Evolutionary conservation across 768 basidiomycete species (phyloP).

Genomic region (Gyrodon lividus): DNA sequence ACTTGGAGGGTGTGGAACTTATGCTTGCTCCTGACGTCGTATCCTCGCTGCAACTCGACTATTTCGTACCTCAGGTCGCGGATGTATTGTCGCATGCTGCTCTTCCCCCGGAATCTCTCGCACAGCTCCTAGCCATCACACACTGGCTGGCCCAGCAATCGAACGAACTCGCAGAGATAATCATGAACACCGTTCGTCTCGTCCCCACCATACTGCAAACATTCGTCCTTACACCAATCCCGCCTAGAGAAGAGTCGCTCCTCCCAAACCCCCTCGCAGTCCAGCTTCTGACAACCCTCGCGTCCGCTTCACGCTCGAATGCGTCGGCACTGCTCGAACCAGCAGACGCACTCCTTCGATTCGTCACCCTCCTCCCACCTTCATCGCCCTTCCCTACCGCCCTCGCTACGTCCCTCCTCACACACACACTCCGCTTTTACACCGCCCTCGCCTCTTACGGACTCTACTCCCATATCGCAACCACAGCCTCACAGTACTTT

Average conservation of each 20-base stretch:
- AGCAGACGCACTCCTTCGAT: slow-evolving; percentile 70
- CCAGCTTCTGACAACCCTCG: slow-evolving; percentile 54
- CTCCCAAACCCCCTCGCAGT: slow-evolving; percentile 51
- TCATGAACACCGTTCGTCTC: slow-evolving; percentile 52
- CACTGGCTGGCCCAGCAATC: slow-evolving; percentile 62
- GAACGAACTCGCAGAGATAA: slow-evolving; percentile 48
- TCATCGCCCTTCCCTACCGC: slow-evolving; percentile 36
- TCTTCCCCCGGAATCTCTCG: slow-evolving; percentile 47
- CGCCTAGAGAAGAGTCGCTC: slow-evolving; percentile 32
- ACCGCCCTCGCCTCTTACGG: slow-evolving; percentile 72
- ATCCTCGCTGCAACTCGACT: slow-evolving; percentile 32
- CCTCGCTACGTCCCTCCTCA: slow-evolving; percentile 47
- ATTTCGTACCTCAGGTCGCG: slow-evolving; percentile 52
- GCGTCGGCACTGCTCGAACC: slow-evolving; percentile 56
- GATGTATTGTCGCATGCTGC: slow-evolving; percentile 39
- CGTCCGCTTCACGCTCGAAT: slow-evolving; percentile 63
- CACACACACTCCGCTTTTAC: slow-evolving; percentile 63
- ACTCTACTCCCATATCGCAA: slow-evolving; percentile 64
- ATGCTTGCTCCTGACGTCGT: slow-evolving; percentile 17
- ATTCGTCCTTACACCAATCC: slow-evolving; percentile 58
- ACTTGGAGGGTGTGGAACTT: slow-evolving; percentile 46
- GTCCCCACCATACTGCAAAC: slow-evolving; percentile 49
- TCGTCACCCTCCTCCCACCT: slow-evolving; percentile 57
- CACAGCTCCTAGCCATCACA: slow-evolving; percentile 57
- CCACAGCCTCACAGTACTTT: slow-evolving; percentile 59